Conservation (phyloP, 441 rosid species). For the Euphorbia celastroides region DNA sequence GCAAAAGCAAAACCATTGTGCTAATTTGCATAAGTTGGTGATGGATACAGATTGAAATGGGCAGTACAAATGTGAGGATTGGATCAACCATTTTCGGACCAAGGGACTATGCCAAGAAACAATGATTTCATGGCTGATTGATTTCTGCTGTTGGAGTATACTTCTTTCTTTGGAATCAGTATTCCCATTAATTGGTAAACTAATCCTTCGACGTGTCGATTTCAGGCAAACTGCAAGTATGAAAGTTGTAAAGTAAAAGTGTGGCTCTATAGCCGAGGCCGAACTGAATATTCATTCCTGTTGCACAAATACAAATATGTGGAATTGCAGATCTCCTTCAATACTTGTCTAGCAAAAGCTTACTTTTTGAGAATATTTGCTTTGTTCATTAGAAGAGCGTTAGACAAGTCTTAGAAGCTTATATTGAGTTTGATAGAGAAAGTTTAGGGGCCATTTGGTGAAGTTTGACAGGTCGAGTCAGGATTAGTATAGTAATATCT, state of each 20-base stretch:
- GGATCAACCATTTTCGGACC: constrained; percentile 93
- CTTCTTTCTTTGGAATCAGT: background rate
- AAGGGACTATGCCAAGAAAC: constrained; percentile 57
- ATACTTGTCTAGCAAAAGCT: too few relatives aligned
- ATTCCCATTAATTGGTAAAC: background rate
- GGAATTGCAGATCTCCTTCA: too few relatives aligned
- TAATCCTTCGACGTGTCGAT: too few relatives aligned
- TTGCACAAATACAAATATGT: background rate
- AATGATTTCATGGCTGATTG: constrained; percentile 12
- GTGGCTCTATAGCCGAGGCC: background rate
- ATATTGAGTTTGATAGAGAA: too few relatives aligned
- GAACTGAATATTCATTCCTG: background rate
- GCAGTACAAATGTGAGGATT: constrained; percentile 79
- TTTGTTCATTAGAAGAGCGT: too few relatives aligned
- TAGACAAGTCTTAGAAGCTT: too few relatives aligned
- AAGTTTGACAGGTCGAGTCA: too few relatives aligned
- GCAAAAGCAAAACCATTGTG: background rate
- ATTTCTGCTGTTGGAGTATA: background rate
- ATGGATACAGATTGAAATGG: constrained; percentile 74
- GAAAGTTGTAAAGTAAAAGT: background rate
- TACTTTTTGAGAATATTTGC: too few relatives aligned
- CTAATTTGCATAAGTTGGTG: constrained; percentile 11
- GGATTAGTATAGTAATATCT: too few relatives aligned
- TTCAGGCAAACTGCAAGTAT: background rate
- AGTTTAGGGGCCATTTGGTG: too few relatives aligned